A percentile compares a stretch with the other conserved stretches of the same genome.
Evolutionary conservation across 148 eudicot species (phyloP).

Genomic region (Fagopyrum esculentum): DNA sequence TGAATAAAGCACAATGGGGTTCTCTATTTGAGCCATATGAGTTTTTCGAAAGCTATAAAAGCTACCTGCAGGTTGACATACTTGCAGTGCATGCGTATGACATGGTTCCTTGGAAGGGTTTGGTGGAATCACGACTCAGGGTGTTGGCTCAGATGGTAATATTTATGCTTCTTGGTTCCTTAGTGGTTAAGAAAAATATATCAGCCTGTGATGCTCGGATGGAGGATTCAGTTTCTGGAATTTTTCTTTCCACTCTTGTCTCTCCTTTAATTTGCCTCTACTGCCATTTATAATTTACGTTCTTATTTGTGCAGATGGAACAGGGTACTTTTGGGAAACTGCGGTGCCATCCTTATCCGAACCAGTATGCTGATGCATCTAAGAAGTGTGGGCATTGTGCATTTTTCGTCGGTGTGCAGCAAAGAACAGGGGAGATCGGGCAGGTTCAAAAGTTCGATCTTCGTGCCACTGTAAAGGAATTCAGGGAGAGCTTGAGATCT

Average conservation of each 20-base stretch:
- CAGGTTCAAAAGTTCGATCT: slow-evolving; percentile 76
- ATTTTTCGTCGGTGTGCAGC: slow-evolving; percentile 78
- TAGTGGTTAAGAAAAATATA: not conserved
- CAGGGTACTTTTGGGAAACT: slow-evolving; percentile 69
- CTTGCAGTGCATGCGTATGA: slow-evolving; percentile 61
- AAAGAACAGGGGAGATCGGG: slow-evolving; percentile 59
- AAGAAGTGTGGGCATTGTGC: slow-evolving; percentile 61
- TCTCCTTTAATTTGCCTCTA: not conserved
- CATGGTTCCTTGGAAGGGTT: slow-evolving; percentile 84
- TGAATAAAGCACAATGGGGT: slow-evolving; percentile 55
- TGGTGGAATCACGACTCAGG: slow-evolving; percentile 91
- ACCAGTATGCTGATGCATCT: slow-evolving; percentile 52
- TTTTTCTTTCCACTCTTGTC: not conserved
- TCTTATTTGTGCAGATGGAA: slow-evolving; percentile 61
- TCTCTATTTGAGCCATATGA: slow-evolving; percentile 63
- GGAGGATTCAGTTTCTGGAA: not conserved
- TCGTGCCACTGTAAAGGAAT: slow-evolving; percentile 65
- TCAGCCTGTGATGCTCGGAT: not conserved
- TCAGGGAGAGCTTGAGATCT: slow-evolving; percentile 48
- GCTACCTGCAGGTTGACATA: slow-evolving; percentile 73
- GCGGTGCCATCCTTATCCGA: slow-evolving; percentile 83
- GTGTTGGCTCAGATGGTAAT: slow-evolving; percentile 83
- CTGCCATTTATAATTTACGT: not conserved
- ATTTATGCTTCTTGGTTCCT: slow-evolving; percentile 12
- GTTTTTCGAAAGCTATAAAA: slow-evolving; percentile 83